Evolutionary conservation across 441 rosid species (phyloP).

Genomic region (Manihot esculenta): DNA sequence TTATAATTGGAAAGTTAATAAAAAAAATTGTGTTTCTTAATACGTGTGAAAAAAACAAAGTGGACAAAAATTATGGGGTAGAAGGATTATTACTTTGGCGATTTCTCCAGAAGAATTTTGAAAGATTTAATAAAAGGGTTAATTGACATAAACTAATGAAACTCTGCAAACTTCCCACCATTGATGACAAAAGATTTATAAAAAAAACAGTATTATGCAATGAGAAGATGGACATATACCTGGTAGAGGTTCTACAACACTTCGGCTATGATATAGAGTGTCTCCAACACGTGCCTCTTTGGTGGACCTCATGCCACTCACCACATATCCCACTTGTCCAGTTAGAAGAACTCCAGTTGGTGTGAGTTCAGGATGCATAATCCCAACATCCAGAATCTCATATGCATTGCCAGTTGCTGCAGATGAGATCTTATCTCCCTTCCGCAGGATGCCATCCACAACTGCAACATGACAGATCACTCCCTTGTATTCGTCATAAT

Average conservation of each 20-base stretch:
- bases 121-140: neutral
- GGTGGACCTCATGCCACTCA: slow-evolving; percentile 95
- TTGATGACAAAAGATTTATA: neutral
- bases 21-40: too few species aligned
- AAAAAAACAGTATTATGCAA: neutral
- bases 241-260: slow-evolving; percentile 76
- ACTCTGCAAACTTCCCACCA: slow-evolving; percentile 5
- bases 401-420: slow-evolving; percentile 80
- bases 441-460: slow-evolving; percentile 75
- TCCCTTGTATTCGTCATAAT: slow-evolving; percentile 91
- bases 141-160: neutral
- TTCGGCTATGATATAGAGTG: slow-evolving; percentile 60
- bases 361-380: slow-evolving; percentile 96
- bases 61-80: too few species aligned
- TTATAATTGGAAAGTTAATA: too few species aligned
- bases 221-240: slow-evolving; percentile 41
- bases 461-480: slow-evolving; percentile 93
- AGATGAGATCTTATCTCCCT: slow-evolving; percentile 90
- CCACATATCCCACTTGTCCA: slow-evolving; percentile 96
- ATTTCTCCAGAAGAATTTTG: neutral
- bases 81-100: too few species aligned
- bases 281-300: slow-evolving; percentile 97
- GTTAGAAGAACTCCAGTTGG: slow-evolving; percentile 87
- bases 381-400: slow-evolving; percentile 81
- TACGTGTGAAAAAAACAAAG: too few species aligned